A percentile compares a stretch with the other conserved stretches of the same genome.
phyloP scores from a whole-genome alignment of 768 basidiomycete genomes.

The Phaeotremella skinneri region DNA sequence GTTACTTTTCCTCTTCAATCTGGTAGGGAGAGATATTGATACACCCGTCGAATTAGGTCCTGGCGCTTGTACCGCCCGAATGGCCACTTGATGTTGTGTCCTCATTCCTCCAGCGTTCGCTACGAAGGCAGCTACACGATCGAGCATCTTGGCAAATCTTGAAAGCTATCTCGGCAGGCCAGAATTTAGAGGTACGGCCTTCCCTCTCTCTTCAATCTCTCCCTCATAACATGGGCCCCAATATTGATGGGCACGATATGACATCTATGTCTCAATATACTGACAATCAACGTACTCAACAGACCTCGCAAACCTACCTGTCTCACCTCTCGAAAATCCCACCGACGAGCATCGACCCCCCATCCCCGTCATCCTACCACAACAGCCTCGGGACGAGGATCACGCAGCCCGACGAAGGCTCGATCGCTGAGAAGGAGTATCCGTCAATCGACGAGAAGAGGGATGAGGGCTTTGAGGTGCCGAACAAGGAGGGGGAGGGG shows the following conservation, averaged over 20 bases:
- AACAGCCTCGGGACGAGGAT: not conserved
- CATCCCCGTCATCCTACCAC: too few relatives aligned
- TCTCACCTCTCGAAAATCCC: slow-evolving; percentile 30
- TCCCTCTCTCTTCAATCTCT: too few relatives aligned
- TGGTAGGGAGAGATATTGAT: not conserved
- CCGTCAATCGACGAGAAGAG: slow-evolving; percentile 25
- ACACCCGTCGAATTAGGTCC: slow-evolving; percentile 58
- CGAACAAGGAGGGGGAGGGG: slow-evolving; percentile 2
- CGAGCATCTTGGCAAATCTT: slow-evolving; percentile 56
- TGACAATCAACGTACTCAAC: too few relatives aligned
- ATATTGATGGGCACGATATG: too few relatives aligned
- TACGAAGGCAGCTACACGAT: slow-evolving; percentile 70
- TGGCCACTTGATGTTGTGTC: slow-evolving; percentile 75
- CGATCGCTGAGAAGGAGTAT: slow-evolving; percentile 48
- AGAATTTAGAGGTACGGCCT: slow-evolving; percentile 66
- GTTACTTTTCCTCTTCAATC: slow-evolving; percentile 41
- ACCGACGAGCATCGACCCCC: slow-evolving; percentile 19
- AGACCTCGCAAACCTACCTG: too few relatives aligned
- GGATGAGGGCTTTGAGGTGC: not conserved
- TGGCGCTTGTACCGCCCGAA: slow-evolving; percentile 61
- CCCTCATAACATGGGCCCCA: too few relatives aligned
- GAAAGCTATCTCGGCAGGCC: slow-evolving; percentile 71
- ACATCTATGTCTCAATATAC: too few relatives aligned
- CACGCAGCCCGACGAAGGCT: slow-evolving; percentile 44
- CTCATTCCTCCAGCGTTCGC: slow-evolving; percentile 73